Conservation (phyloP, 2,329 filamentous ascomycete genomes). For the Colletotrichum truncatum region DNA sequence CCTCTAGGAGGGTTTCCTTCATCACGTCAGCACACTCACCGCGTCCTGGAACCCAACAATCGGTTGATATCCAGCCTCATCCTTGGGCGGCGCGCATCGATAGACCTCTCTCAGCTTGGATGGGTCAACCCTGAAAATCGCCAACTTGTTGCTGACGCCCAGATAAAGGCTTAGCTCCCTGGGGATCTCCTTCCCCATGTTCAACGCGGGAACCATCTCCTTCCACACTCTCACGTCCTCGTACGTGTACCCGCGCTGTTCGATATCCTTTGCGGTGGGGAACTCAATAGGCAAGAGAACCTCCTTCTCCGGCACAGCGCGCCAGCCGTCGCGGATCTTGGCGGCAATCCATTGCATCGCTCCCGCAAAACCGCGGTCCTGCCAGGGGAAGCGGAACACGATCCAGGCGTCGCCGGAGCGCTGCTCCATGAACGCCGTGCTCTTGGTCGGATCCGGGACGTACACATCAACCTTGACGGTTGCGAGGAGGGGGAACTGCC, state of each 20-base stretch:
- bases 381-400: slow-evolving; percentile 73
- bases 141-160: slow-evolving; percentile 72
- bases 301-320: slow-evolving; percentile 67
- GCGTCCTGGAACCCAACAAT: slow-evolving; percentile 76
- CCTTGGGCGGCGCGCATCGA: slow-evolving; percentile 66
- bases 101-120: slow-evolving; percentile 65
- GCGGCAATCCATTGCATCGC: slow-evolving; percentile 54
- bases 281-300: slow-evolving; percentile 73
- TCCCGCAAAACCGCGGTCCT: slow-evolving; percentile 57
- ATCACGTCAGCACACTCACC: slow-evolving; percentile 53
- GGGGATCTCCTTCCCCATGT: slow-evolving; percentile 67
- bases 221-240: slow-evolving; percentile 74
- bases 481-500: slow-evolving; percentile 75
- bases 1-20: background rate
- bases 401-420: slow-evolving; percentile 63
- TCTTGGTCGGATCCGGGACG: slow-evolving; percentile 70
- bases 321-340: slow-evolving; percentile 58
- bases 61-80: slow-evolving; percentile 70
- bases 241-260: slow-evolving; percentile 65
- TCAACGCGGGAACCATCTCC: slow-evolving; percentile 63
- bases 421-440: slow-evolving; percentile 55
- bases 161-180: slow-evolving; percentile 71
- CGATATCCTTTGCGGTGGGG: slow-evolving; percentile 66
- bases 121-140: slow-evolving; percentile 74
- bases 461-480: slow-evolving; percentile 75